Evolutionary conservation across 1,284 basidiomycete species (phyloP).

Genomic region (Fistulinella cinereoalba): DNA sequence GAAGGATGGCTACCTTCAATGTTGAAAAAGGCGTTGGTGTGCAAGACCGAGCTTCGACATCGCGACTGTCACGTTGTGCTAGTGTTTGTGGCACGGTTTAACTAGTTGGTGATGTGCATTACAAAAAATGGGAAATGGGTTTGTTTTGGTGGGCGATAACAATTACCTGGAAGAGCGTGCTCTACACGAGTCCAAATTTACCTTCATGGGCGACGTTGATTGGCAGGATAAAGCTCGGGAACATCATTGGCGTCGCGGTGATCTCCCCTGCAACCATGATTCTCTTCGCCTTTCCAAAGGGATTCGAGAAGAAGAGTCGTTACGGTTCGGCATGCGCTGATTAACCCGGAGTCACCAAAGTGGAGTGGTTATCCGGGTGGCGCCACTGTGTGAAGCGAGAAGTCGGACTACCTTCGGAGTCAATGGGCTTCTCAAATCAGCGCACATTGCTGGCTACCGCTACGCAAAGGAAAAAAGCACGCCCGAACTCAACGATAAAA

Average conservation of each 20-base stretch:
- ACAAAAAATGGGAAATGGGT: constrained; percentile 3
- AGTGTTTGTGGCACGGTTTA: no score
- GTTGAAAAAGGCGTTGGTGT: no score
- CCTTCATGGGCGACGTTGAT: constrained; percentile 1
- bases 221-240: constrained; percentile 5
- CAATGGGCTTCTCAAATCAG: constrained; percentile 13
- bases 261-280: constrained; percentile 5
- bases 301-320: background rate
- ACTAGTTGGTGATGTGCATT: background rate
- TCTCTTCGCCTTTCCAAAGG: background rate
- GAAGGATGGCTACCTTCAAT: no score
- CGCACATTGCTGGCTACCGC: background rate
- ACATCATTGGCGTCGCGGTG: constrained; percentile 6
- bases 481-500: constrained; percentile 6
- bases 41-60: background rate
- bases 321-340: background rate
- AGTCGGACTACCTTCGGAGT: background rate
- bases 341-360: constrained; percentile 2
- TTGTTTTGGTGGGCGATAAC: background rate
- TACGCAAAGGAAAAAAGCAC: constrained; percentile 6
- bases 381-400: constrained; percentile 9
- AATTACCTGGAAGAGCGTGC: constrained; percentile 1
- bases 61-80: no score
- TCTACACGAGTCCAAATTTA: background rate
- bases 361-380: constrained; percentile 6